phyloP scores from a whole-genome alignment of 305 asterid species.

The Plantago coronopus region DNA sequence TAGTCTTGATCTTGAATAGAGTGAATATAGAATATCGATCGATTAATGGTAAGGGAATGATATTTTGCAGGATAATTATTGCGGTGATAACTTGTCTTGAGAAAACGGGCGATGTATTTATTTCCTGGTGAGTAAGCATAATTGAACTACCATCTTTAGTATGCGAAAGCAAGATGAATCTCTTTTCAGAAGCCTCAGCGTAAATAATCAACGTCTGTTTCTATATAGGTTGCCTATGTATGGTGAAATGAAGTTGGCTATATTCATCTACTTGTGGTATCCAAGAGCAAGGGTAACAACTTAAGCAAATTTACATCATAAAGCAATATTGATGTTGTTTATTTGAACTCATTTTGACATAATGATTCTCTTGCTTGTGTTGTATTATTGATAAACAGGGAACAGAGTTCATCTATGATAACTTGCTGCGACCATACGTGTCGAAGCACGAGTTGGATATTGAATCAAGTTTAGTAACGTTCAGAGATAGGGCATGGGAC shows the following conservation, averaged over 20 bases:
- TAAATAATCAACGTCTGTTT: background rate
- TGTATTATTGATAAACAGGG: constrained; percentile 53
- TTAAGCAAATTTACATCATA: too few relatives aligned
- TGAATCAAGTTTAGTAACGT: constrained; percentile 52
- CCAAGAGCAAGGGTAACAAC: constrained; percentile 65
- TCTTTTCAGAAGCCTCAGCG: too few relatives aligned
- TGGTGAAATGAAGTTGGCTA: constrained; percentile 77
- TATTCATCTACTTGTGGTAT: constrained; percentile 85
- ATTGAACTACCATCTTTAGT: background rate
- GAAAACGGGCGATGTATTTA: constrained; percentile 54
- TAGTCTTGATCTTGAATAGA: background rate
- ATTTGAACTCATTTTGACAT: background rate
- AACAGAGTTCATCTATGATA: constrained; percentile 51
- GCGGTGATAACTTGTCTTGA: constrained; percentile 71
- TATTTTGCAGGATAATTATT: constrained; percentile 63
- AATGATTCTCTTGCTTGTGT: background rate
- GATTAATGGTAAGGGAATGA: background rate
- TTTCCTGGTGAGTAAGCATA: constrained; percentile 70
- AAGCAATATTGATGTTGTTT: background rate
- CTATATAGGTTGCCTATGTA: constrained; percentile 82
- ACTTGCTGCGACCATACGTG: constrained; percentile 56
- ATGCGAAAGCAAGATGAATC: background rate
- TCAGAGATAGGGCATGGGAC: constrained; percentile 70
- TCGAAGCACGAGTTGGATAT: constrained; percentile 57
- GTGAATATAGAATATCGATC: too few relatives aligned